Base-by-base conservation (phyloP, 192 early-diverging fungal species). In the Rhizophagus prolifer region DNA sequence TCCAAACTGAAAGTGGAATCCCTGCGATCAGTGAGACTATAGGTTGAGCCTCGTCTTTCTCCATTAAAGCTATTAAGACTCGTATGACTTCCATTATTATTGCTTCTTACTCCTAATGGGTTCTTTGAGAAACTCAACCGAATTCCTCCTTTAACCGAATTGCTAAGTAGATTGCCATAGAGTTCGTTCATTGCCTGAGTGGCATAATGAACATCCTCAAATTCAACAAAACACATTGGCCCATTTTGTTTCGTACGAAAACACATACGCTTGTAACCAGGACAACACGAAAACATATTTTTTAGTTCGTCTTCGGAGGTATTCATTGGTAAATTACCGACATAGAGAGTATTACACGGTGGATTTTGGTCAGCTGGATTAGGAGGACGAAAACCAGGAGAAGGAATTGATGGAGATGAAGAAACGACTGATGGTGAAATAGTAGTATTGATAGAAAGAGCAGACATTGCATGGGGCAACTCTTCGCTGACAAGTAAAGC, bases 171-270 rank as follows among this genome's bases (percentile, higher is more conserved):
- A 65, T 94, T 90, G 44, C 96, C 97, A 74, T 95, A 92, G 5
- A 96, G 87, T 63, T 97, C 92, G 65, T 84, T 87, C 83, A 97
- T 87, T 19, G 95, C 95, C 61, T 94, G 91, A 25, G 95, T 95
- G 19, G 97, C 97, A 82, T 87, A 96, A 34, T 89, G 85, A 31
- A 99, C 94, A 85, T 92, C 93, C 69, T 97, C 97, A 92, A 99
- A 99, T 88, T 99, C 97, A 44, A 99, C 96, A 93, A 99, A 99
- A 83, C 96, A 97, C 94, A 99, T 97, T 16, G 96, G 97, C 0
- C 97, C 97, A 79, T 95, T 95, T 41, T 93, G 89, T 77, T 97
- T 93, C 50, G 86, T 87, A 46, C 92, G 88, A 88, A 93, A 97
- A 66, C 90, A 93, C 85, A 99, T 87, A 28, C 97, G 90, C 74